Evolutionary conservation across 108 stramenopile species (phyloP), one percentile per base, ranked within the genome.

Genomic region (Discostella pseudostelligera): DNA sequence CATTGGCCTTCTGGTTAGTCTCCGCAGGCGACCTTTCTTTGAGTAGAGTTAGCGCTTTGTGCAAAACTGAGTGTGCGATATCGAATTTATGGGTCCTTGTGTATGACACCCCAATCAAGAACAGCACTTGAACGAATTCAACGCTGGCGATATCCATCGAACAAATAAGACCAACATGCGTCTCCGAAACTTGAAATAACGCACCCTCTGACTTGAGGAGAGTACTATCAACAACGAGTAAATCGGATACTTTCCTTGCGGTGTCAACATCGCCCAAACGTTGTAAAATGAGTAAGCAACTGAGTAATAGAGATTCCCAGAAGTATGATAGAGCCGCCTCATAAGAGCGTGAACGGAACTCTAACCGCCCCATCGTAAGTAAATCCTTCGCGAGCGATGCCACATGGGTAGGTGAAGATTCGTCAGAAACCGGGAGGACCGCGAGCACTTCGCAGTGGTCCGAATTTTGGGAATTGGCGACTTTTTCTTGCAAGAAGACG

Each of bases 251-350:
- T 57, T 47, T 26, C 13, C 19, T 43, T 24, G 14, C 12, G 35
- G 43, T 47, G 48, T 14, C 24, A 37, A 43, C 29, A 21, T 44
- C 29, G 29, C 37, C 19, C 20, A 37, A 58, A 24, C 22, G 17
- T 19, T 43, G 57, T 22, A 24, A 29, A 37, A 39, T 25, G 17
- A 68, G 45, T 19, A 62, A 45, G 25, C 40, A n/a, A 25, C 55
- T 42, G 29, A 76, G 48, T 29, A 65, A 46, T 16, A 76, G 43
- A 53, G 62, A 61, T 65, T 76, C 75, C 55, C 56, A 76, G 46
- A 58, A 69, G 58, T 69, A 76, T 3, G 75, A 76, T 24, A 76
- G 46, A 44, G 75, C 75, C 19, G 29, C 57, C 2, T 37, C 22
- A 45, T 76, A 76, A 48, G 62, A 39, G 44, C 75, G 68, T n/a